Evolutionary conservation across 176 grass and related monocot species (phyloP).

Genomic region (Musa beccarii): DNA sequence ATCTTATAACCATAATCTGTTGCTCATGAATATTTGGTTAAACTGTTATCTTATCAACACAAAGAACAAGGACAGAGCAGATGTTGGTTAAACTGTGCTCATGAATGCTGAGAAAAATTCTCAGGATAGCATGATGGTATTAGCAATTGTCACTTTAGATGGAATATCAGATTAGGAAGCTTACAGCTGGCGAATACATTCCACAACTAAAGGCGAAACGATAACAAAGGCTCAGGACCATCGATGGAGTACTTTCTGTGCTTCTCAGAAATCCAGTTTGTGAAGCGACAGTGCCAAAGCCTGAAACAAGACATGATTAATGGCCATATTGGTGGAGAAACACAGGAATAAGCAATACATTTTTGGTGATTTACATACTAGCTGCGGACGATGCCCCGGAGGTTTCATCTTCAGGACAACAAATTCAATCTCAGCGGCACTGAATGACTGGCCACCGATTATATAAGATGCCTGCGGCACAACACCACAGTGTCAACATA

Average conservation of each 20-base stretch:
- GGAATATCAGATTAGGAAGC: constrained; percentile 9
- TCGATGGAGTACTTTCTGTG: constrained; percentile 71
- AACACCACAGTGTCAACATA: constrained; percentile 11
- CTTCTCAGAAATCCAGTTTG: constrained; percentile 84
- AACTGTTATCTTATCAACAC: background rate
- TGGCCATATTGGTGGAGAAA: constrained; percentile 12
- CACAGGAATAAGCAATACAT: constrained; percentile 4
- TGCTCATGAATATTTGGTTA: background rate
- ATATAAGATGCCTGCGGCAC: constrained; percentile 77
- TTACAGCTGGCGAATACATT: constrained; percentile 96
- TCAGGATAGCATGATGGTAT: background rate
- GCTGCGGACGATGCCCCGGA: constrained; percentile 74
- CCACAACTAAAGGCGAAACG: constrained; percentile 86
- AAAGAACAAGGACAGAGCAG: background rate
- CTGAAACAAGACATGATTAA: constrained; percentile 30
- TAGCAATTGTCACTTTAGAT: background rate
- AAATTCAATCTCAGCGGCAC: constrained; percentile 95
- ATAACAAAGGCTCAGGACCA: constrained; percentile 52
- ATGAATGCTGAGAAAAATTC: background rate
- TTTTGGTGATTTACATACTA: constrained; percentile 34
- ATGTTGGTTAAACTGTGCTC: background rate
- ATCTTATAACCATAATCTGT: background rate
- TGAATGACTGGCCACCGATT: constrained; percentile 72
- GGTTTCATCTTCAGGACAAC: constrained; percentile 93
- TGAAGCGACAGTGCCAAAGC: constrained; percentile 83